A percentile compares a stretch with the other conserved stretches of the same genome.
Conservation (phyloP, 805 yeast genomes). For the Zygotorulaspora danielsina region DNA sequence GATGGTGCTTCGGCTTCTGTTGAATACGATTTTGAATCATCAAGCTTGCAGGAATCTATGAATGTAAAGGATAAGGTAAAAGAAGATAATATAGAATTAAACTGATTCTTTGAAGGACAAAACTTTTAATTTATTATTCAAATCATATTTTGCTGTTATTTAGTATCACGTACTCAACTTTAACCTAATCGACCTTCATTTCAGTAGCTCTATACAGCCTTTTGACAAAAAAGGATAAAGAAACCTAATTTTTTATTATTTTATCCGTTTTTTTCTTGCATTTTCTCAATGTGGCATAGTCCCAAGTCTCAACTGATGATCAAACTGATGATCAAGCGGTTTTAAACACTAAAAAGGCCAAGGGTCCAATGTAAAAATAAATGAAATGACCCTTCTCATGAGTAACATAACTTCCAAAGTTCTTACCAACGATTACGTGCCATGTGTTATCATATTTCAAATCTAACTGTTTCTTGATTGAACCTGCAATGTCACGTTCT, state of each 20-base stretch:
- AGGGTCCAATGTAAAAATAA: slow-evolving; percentile 65
- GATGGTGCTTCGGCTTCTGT: slow-evolving; percentile 1
- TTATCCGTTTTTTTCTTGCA: no score
- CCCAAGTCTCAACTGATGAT: no score
- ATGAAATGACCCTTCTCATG: slow-evolving; percentile 72
- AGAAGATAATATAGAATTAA: slow-evolving; percentile 9
- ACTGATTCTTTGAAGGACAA: neutral
- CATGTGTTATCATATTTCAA: slow-evolving; percentile 62
- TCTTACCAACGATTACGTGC: slow-evolving; percentile 79
- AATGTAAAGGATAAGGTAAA: slow-evolving; percentile 5
- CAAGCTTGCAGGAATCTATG: slow-evolving; percentile 1
- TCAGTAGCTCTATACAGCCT: no score
- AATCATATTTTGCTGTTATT: no score
- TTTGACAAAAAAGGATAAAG: no score
- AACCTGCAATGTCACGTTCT: slow-evolving; percentile 56
- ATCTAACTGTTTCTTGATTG: slow-evolving; percentile 61
- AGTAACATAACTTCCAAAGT: slow-evolving; percentile 74
- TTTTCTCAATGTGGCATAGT: no score
- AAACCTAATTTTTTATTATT: no score
- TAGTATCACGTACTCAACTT: no score
- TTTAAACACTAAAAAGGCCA: slow-evolving; percentile 66
- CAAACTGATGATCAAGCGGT: slow-evolving; percentile 42
- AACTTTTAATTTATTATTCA: neutral
- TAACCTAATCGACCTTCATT: no score
- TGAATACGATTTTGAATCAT: slow-evolving; percentile 2